A percentile compares a stretch with the other conserved stretches of the same genome.
Evolutionary conservation across 2,329 filamentous ascomycete genomes (phyloP).

Genomic region (Penicillium crustosum): DNA sequence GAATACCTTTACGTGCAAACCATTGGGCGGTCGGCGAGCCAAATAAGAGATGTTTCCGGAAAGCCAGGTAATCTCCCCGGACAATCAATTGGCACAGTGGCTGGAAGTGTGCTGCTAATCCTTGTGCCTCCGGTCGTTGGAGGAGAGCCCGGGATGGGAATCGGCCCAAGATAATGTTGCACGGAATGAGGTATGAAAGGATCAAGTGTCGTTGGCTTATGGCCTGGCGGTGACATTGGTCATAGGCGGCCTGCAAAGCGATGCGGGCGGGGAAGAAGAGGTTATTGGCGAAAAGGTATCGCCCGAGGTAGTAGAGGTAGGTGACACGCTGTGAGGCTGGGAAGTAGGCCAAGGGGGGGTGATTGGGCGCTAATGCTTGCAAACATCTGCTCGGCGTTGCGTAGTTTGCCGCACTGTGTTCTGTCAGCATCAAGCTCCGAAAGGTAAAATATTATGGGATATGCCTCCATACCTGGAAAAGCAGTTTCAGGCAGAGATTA

Average conservation of each 20-base stretch:
- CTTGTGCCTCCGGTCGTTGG: conserved; percentile 66
- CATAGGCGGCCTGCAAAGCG: conserved; percentile 76
- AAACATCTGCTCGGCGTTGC: conserved; percentile 84
- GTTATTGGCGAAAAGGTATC: conserved; percentile 82
- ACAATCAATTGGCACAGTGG: conserved; percentile 73
- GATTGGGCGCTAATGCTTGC: conserved; percentile 82
- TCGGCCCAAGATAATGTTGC: conserved; percentile 79
- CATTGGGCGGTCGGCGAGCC: conserved; percentile 61
- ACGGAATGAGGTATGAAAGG: conserved; percentile 77
- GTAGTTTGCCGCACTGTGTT: conserved; percentile 72
- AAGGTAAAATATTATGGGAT: background rate
- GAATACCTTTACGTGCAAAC: conserved; percentile 73
- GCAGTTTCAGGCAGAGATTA: conserved; percentile 82
- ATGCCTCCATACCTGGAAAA: conserved; percentile 68
- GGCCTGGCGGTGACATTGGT: conserved; percentile 64
- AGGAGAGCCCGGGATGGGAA: conserved; percentile 71
- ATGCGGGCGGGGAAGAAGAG: conserved; percentile 76
- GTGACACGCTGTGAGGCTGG: conserved; percentile 85
- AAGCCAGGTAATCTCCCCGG: conserved; percentile 70
- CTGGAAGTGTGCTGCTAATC: conserved; percentile 65
- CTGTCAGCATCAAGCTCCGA: background rate
- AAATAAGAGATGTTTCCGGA: conserved; percentile 66
- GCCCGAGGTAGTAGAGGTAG: conserved; percentile 90
- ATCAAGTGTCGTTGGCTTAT: conserved; percentile 72
- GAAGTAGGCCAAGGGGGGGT: conserved; percentile 76